Conservation (phyloP, 148 eudicot species). For the Cornus controversa region DNA sequence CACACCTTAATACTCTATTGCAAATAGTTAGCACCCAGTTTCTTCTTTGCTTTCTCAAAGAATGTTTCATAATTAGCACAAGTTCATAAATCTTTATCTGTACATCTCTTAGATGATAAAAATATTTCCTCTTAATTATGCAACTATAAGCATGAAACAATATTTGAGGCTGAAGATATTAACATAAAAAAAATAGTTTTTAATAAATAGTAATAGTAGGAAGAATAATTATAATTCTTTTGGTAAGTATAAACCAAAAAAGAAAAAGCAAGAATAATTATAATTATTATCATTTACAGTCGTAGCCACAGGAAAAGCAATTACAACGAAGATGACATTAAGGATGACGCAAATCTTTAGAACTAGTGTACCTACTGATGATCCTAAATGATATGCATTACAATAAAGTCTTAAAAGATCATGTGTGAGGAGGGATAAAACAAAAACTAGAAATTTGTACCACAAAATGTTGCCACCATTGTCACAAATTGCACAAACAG, state of each 20-base stretch:
- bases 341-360: not conserved
- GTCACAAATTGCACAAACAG: constrained; percentile 89
- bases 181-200: no score
- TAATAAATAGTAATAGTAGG: no score
- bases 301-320: no score
- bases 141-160: no score
- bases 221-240: no score
- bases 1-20: not conserved
- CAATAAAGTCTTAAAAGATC: not conserved
- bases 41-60: not conserved
- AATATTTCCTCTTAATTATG: no score
- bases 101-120: not conserved
- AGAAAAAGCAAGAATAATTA: no score
- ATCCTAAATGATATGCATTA: not conserved
- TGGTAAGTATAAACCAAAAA: no score
- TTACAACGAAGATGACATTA: no score
- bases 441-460: constrained; percentile 25
- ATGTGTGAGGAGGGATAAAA: not conserved
- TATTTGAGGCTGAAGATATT: no score
- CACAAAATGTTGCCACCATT: constrained; percentile 71
- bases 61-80: no score
- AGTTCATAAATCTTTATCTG: not conserved
- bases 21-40: not conserved
- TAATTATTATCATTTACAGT: no score
- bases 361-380: not conserved